phyloP scores from a whole-genome alignment of 2,329 filamentous ascomycete genomes.

The Shiraia sp. region DNA sequence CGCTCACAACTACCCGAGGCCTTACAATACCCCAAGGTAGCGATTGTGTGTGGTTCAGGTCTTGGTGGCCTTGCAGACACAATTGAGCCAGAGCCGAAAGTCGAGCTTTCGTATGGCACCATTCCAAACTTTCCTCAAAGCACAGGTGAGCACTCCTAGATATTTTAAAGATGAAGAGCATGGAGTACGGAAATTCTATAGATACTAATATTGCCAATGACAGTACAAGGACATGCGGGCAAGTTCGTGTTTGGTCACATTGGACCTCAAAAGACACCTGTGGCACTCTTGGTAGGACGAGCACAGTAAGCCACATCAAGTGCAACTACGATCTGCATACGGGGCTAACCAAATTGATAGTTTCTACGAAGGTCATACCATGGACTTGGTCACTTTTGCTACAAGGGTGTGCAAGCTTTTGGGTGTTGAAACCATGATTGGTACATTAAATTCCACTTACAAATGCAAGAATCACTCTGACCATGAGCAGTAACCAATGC shows the following conservation, averaged over 20 bases:
- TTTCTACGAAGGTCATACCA: slow-evolving; percentile 70
- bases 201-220: slow-evolving; percentile 6
- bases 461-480: slow-evolving; percentile 14
- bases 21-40: slow-evolving; percentile 60
- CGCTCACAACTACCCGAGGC: slow-evolving; percentile 53
- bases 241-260: slow-evolving; percentile 67
- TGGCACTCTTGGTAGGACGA: slow-evolving; percentile 66
- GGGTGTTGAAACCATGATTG: slow-evolving; percentile 63
- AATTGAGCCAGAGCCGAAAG: slow-evolving; percentile 54
- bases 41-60: slow-evolving; percentile 68
- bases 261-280: slow-evolving; percentile 56
- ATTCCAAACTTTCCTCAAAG: slow-evolving; percentile 66
- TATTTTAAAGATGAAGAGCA: background rate
- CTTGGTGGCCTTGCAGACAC: slow-evolving; percentile 64
- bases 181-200: background rate
- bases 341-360: slow-evolving; percentile 43
- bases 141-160: slow-evolving; percentile 58
- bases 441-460: slow-evolving; percentile 42
- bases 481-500: slow-evolving; percentile 63
- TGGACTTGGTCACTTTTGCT: slow-evolving; percentile 66
- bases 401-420: slow-evolving; percentile 66
- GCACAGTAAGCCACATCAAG: slow-evolving; percentile 58
- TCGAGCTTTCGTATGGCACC: slow-evolving; percentile 60
- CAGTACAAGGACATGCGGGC: slow-evolving; percentile 64
- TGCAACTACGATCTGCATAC: background rate